Conservation (phyloP, 768 basidiomycete genomes). For the Lyophyllum shimeji region DNA sequence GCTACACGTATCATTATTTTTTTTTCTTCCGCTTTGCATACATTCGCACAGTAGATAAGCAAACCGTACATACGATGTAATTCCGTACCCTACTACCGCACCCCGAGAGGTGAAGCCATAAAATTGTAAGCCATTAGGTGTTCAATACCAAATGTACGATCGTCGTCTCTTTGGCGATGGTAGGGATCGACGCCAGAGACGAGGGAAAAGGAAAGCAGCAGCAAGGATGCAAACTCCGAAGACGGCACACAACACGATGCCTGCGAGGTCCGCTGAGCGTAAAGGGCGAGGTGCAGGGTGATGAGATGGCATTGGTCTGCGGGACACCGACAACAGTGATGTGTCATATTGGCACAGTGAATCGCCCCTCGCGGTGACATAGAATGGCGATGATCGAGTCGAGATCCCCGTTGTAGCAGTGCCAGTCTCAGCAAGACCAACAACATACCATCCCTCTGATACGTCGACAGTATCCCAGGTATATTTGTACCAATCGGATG, state of each 20-base stretch:
- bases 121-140: not conserved
- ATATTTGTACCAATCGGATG: conserved; percentile 20
- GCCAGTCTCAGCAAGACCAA: conserved; percentile 22
- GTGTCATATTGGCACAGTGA: conserved; percentile 15
- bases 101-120: not conserved
- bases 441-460: conserved; percentile 31
- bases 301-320: not conserved
- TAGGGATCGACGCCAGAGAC: conserved; percentile 22
- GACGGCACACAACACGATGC: conserved; percentile 21
- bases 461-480: conserved; percentile 32
- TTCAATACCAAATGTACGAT: conserved; percentile 9
- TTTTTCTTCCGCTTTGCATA: conserved; percentile 13
- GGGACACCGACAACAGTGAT: not conserved
- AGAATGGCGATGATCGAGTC: conserved; percentile 28
- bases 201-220: conserved; percentile 23
- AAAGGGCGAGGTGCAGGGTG: conserved; percentile 3
- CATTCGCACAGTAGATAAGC: conserved; percentile 11
- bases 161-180: conserved; percentile 13
- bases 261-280: conserved; percentile 18
- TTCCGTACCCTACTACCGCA: conserved; percentile 8
- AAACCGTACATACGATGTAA: conserved; percentile 12
- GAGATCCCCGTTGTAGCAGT: conserved; percentile 13
- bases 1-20: conserved; percentile 27
- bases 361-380: conserved; percentile 24
- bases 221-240: conserved; percentile 18